A percentile compares a stretch with the other conserved stretches of the same genome.
Conservation (phyloP, 352 stramenopile species). For the Thalassiosira livingstoniorum region DNA sequence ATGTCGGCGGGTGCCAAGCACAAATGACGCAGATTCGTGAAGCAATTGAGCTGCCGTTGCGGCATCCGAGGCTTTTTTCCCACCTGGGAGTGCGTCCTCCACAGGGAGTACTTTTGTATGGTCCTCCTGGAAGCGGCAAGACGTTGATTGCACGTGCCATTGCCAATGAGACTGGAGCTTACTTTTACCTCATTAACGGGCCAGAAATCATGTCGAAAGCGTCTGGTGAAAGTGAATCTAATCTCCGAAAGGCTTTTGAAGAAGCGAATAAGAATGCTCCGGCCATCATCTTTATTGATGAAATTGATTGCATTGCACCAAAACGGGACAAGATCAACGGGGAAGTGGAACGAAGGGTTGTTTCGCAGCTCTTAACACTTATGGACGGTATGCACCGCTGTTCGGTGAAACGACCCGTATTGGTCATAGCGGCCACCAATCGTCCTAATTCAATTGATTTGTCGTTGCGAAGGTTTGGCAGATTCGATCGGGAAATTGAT, state of each 20-base stretch:
- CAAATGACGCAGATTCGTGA: conserved; percentile 92
- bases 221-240: conserved; percentile 77
- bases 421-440: conserved; percentile 95
- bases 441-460: conserved; percentile 92
- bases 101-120: conserved; percentile 92
- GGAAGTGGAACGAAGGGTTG: conserved; percentile 87
- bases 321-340: conserved; percentile 88
- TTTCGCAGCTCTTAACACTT: conserved; percentile 95
- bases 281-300: conserved; percentile 96
- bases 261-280: conserved; percentile 90
- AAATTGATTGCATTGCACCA: conserved; percentile 95
- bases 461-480: conserved; percentile 82
- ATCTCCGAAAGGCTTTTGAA: conserved; percentile 90
- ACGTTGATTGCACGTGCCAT: conserved; percentile 85
- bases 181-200: conserved; percentile 84
- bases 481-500: conserved; percentile 86
- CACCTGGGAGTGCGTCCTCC: conserved; percentile 91
- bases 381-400: conserved; percentile 85
- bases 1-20: conserved; percentile 87
- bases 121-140: conserved; percentile 90
- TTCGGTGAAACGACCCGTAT: conserved; percentile 88
- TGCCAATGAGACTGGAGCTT: conserved; percentile 83
- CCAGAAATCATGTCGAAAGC: conserved; percentile 78
- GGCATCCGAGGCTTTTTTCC: conserved; percentile 88
- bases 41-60: conserved; percentile 93